phyloP scores from a whole-genome alignment of 1,284 basidiomycete species.

The Athelia psychrophila region DNA sequence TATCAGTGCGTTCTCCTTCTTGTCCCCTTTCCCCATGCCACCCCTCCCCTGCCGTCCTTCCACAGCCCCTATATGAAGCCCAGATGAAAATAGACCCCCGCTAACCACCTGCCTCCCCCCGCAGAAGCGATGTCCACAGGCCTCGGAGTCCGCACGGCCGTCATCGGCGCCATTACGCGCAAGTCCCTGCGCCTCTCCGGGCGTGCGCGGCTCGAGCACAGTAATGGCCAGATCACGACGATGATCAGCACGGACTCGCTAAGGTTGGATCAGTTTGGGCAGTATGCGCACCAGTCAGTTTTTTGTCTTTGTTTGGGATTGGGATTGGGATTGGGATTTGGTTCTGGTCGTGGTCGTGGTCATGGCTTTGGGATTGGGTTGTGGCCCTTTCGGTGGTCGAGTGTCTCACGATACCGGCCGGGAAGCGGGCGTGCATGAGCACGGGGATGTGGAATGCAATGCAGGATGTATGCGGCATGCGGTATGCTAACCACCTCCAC shows the following conservation, averaged over 20 bases:
- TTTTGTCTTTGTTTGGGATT: too few species aligned
- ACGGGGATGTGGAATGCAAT: too few species aligned
- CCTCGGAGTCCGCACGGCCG: slow-evolving; percentile 36
- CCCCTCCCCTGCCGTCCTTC: not conserved
- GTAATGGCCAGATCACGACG: slow-evolving; percentile 48
- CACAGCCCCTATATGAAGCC: slow-evolving; percentile 21
- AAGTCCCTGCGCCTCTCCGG: slow-evolving; percentile 53
- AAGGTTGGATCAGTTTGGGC: slow-evolving; percentile 32
- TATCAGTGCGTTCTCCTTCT: slow-evolving; percentile 10
- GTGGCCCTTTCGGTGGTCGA: too few species aligned
- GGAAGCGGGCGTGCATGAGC: too few species aligned
- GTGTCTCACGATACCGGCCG: too few species aligned
- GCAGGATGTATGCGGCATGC: slow-evolving; percentile 2
- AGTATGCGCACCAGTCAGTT: slow-evolving; percentile 35
- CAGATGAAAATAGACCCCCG: slow-evolving; percentile 14
- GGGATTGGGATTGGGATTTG: too few species aligned
- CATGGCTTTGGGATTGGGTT: too few species aligned
- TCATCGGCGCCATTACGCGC: slow-evolving; percentile 55
- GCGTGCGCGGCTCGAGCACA: slow-evolving; percentile 45
- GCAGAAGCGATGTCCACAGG: slow-evolving; percentile 42
- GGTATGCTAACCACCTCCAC: too few species aligned
- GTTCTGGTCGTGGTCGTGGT: too few species aligned
- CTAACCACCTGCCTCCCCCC: slow-evolving; percentile 6
- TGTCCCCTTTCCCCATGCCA: too few species aligned
- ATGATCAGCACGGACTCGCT: slow-evolving; percentile 48